Evolutionary conservation across 805 yeast genomes (phyloP), one percentile per base, ranked within the genome.

Genomic region (Grigorovia transvaalensis): DNA sequence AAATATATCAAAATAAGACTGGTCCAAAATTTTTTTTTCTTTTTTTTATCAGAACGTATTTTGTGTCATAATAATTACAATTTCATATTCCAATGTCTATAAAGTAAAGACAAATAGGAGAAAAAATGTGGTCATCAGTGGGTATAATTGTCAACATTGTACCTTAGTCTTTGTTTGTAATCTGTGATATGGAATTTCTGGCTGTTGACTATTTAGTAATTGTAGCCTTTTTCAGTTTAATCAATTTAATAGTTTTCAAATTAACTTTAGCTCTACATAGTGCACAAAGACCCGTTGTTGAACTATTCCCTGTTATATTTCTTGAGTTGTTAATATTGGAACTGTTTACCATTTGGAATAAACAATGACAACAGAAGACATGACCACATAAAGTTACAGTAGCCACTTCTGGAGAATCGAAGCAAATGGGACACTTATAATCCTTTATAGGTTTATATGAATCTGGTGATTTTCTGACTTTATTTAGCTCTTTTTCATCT

Each of bases 311-410:
- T 12, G 42, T 38, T 15, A 23, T 19, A 46, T 46, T 12, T 46
- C 48, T 46, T 38, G 42, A 13, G 15, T 38, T 38, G 20, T 19
- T 46, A 13, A 42, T 27, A 23, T 46, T 74, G 42, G 79, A 79
- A 58, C 70, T 72, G 12, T 77, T 75, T 38, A 77, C 73, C 62
- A 75, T 75, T 54, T 71, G 67, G 54, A 75, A 79, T 4, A 77
- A 67, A 59, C 84, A 80, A 29, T 73, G 74, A 6, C 74, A 68
- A 57, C 85, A 80, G 57, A 74, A 79, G 2, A 76, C 66, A 60
- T 80, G 85, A 0, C 85, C 85, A 64, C 85, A 80, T 0, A 77
- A 75, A 3, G 79, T 70, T 17, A 75, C 74, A 33, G 73, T 71
- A 1, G 82, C 74, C 7, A 67, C 57, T 15, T 68, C 73, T 2